These are phyloP conservation scores for Herpetospermum pedunculosum DNA, from an alignment of 306 rosid genomes.

Conservation along the genomic window DNA sequence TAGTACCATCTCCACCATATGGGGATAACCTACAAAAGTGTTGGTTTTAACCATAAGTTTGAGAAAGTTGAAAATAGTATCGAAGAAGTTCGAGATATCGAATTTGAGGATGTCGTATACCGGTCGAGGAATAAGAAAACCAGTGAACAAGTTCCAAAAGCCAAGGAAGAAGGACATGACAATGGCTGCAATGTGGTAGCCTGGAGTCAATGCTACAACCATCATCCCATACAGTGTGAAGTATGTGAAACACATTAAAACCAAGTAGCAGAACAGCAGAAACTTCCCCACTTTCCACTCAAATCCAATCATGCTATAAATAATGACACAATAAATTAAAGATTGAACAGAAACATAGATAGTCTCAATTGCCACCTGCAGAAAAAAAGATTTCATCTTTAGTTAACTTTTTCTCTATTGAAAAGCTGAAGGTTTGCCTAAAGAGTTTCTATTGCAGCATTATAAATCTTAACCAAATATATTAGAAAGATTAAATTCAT, in stretches of 20 bases:
- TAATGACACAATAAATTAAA: conserved; percentile 16
- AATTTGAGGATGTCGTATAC: conserved; percentile 4
- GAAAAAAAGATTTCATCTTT: not conserved
- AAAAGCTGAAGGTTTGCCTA: not conserved
- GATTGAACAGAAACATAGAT: conserved; percentile 26
- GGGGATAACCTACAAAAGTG: conserved; percentile 25
- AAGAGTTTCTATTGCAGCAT: not conserved
- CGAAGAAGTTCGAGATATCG: not conserved
- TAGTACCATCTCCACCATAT: conserved; percentile 51
- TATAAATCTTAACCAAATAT: not conserved
- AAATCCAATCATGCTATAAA: conserved; percentile 37
- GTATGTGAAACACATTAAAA: conserved; percentile 30
- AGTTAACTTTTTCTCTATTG: not conserved
- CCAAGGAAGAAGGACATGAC: conserved; percentile 27
- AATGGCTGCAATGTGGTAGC: conserved; percentile 32
- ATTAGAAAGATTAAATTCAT: not conserved
- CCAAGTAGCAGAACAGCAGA: conserved; percentile 24
- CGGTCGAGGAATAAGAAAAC: conserved; percentile 30
- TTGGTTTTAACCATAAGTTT: not conserved
- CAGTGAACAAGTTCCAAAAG: conserved; percentile 37
- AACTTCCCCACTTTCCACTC: conserved; percentile 20
- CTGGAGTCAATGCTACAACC: conserved; percentile 37
- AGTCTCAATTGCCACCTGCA: conserved; percentile 35
- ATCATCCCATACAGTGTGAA: conserved; percentile 40
- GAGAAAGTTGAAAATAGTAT: not conserved